Evolutionary conservation across 768 basidiomycete genomes (phyloP).

Genomic region (Solioccasus polychromus): DNA sequence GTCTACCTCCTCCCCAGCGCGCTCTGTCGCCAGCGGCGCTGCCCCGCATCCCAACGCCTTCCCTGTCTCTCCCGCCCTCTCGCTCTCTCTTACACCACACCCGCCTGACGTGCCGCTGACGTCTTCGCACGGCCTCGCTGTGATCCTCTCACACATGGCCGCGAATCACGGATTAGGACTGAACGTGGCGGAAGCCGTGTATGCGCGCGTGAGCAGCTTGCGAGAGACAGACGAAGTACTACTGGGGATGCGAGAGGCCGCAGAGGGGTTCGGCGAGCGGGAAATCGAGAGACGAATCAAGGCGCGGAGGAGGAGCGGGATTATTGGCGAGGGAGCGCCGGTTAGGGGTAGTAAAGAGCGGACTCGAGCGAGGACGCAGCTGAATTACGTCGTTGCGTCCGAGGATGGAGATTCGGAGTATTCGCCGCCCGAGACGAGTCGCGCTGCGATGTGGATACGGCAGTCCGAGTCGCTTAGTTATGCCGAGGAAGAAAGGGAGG

Average conservation of each 20-base stretch:
- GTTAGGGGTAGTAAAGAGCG: background rate
- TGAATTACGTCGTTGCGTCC: constrained; percentile 13
- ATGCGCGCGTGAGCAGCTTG: constrained; percentile 33
- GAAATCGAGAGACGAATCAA: constrained; percentile 9
- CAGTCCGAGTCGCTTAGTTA: constrained; percentile 4
- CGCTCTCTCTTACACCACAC: constrained; percentile 3
- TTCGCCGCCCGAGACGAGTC: constrained; percentile 27
- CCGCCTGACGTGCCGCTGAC: constrained; percentile 14
- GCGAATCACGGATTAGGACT: constrained; percentile 43
- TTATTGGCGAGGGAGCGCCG: background rate
- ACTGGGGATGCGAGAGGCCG: constrained; percentile 36
- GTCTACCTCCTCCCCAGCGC: constrained; percentile 9
- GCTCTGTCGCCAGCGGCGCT: background rate
- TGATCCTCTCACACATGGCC: constrained; percentile 39
- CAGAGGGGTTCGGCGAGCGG: constrained; percentile 27
- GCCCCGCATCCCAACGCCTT: too few relatives aligned
- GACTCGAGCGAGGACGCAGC: background rate
- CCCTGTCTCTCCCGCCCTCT: background rate
- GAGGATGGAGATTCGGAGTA: constrained; percentile 22
- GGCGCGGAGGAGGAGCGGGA: too few relatives aligned
- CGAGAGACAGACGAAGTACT: constrained; percentile 38
- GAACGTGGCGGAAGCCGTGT: constrained; percentile 41
- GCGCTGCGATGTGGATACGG: constrained; percentile 26
- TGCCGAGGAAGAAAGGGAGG: background rate
- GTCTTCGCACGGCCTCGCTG: constrained; percentile 27